phyloP scores from a whole-genome alignment of 2,329 filamentous ascomycete species.

The Bipolaris victoriae region DNA sequence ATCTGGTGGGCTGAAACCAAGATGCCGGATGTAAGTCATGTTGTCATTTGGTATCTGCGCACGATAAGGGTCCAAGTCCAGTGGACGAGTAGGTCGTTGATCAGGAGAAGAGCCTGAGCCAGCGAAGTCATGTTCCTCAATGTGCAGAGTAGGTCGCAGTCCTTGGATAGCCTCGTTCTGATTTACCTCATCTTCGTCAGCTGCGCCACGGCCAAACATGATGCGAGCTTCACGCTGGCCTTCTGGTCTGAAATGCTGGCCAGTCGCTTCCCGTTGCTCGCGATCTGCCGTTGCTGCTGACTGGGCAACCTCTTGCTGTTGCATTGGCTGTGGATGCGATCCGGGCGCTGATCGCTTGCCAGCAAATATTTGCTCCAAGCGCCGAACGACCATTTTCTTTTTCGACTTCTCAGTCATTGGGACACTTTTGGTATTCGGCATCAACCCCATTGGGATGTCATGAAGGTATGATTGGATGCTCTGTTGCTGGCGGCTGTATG shows the following conservation, averaged over 20 bases:
- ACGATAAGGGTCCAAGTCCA: constrained; percentile 80
- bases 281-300: constrained; percentile 59
- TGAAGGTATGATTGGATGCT: constrained; percentile 73
- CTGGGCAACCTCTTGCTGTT: constrained; percentile 64
- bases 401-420: constrained; percentile 74
- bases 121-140: constrained; percentile 36
- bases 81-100: constrained; percentile 76
- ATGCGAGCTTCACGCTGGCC: constrained; percentile 56
- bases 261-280: constrained; percentile 49
- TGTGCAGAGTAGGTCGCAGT: constrained; percentile 22
- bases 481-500: constrained; percentile 45
- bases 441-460: constrained; percentile 72
- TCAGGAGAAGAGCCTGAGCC: constrained; percentile 59
- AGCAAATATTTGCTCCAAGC: constrained; percentile 81
- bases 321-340: constrained; percentile 58
- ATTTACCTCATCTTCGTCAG: constrained; percentile 22
- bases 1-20: constrained; percentile 70
- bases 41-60: constrained; percentile 77
- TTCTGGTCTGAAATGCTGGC: constrained; percentile 46
- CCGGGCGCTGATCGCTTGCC: constrained; percentile 63
- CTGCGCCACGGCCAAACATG: constrained; percentile 38
- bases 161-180: constrained; percentile 26
- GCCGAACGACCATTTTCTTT: constrained; percentile 76
- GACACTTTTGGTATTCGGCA: constrained; percentile 61
- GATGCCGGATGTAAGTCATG: constrained; percentile 77